Percentiles rank a stretch among this genome's conserved stretches.
These are phyloP conservation scores for Mycena venus DNA, from an alignment of 768 basidiomycete species.

Conservation along the genomic window DNA sequence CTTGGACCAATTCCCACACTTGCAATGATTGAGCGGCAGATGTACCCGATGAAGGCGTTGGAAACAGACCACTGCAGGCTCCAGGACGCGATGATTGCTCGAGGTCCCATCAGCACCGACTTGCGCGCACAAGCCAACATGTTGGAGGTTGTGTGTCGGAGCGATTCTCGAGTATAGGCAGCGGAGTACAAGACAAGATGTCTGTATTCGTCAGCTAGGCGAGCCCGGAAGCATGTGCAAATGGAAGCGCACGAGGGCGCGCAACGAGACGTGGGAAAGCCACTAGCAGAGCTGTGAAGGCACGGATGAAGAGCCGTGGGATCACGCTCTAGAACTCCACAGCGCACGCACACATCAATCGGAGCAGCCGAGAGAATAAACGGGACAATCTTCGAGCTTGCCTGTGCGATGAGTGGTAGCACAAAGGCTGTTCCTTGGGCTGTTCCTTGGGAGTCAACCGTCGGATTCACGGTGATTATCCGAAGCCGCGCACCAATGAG, in stretches of 20 bases:
- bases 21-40: background rate
- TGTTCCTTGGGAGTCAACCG: background rate
- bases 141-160: no score
- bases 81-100: background rate
- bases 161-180: no score
- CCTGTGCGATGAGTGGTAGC: background rate
- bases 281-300: no score
- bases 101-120: background rate
- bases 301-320: no score
- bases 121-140: background rate
- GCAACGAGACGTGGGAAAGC: no score
- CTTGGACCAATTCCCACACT: background rate
- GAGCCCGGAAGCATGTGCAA: slow-evolving; percentile 9
- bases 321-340: background rate
- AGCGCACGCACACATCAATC: background rate
- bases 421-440: background rate
- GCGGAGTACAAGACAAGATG: no score
- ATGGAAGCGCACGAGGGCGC: background rate
- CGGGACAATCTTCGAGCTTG: background rate
- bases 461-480: background rate
- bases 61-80: background rate
- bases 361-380: background rate
- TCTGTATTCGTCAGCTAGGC: slow-evolving; percentile 1
- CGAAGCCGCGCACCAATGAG: background rate
- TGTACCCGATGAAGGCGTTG: background rate